Base-by-base conservation (phyloP, 2,329 filamentous ascomycete species). In the Fusarium ramigenum region DNA sequence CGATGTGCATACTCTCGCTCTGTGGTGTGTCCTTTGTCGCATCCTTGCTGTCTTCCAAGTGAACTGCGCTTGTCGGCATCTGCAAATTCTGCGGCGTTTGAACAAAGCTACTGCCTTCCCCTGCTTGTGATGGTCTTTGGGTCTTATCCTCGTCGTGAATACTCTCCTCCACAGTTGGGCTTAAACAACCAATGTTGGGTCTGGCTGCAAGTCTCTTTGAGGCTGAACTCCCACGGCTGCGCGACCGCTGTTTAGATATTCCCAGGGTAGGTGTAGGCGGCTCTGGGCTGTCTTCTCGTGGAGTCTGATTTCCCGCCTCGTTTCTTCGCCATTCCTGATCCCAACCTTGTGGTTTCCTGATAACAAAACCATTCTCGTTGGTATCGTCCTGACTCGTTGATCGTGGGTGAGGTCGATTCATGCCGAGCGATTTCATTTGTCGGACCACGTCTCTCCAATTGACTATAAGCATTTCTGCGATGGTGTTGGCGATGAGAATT, bases 361-460 rank as follows among this genome's bases (percentile, higher is more conserved):
- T 74, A 9, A 81, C 69, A 44, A 85, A 84, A 4, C 81, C 86
- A 21, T 84, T 80, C n/a, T 80, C 78, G 19, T 85, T 66, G 15
- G 68, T 62, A 18, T 64, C 61, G 30, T 65, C 69, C n/a, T 46
- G 58, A 30, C 64, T 73, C 19, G 21, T 59, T 7, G 75, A 61
- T 9, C 74, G 76, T 16, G 60, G 44, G 23, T 71, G 77, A 19
- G 70, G 74, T 32, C 70, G 73, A 36, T 80, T 76, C 23, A 77
- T 77, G 4, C 80, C 80, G 4, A 91, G 76, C 46, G 82, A 85
- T 63, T 83, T 87, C 83, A 92, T 86, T 63, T 93, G 88, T 43
- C 85, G 83, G 47, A 91, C 88, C 16, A 92, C 84, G 53, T 91
- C 89, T 65, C 88, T 84, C 91, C 91, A 93, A 70, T 92, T 86